Percentiles rank a stretch among this genome's conserved stretches.
phyloP scores from a whole-genome alignment of 192 early-diverging fungal genomes.

The Coemansia sp. region DNA sequence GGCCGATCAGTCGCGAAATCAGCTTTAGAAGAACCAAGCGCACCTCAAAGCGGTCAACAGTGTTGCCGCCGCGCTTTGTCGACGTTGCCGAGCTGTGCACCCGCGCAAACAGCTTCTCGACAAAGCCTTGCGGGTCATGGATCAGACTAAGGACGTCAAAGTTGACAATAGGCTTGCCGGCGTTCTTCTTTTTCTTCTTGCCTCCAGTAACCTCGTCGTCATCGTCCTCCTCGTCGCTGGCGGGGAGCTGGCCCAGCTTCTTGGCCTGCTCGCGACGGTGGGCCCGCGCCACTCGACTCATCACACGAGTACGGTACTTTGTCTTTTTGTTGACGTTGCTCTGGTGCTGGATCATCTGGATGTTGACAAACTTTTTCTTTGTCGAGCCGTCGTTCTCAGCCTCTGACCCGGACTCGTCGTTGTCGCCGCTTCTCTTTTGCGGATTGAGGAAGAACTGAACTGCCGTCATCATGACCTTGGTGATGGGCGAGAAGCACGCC shows the following conservation, averaged over 20 bases:
- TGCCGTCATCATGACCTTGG: constrained; percentile 92
- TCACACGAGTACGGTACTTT: constrained; percentile 71
- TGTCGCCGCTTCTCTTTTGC: constrained; percentile 63
- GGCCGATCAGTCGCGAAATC: constrained; percentile 90
- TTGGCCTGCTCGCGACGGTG: constrained; percentile 54
- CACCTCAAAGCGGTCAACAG: constrained; percentile 88
- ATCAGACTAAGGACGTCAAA: constrained; percentile 94
- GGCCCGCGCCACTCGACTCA: constrained; percentile 72
- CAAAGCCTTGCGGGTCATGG: constrained; percentile 97
- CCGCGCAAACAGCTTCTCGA: constrained; percentile 91
- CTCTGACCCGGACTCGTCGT: constrained; percentile 73
- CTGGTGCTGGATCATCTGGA: constrained; percentile 77
- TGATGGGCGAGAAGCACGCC: constrained; percentile 89
- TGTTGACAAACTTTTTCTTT: constrained; percentile 60
- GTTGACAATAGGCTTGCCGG: constrained; percentile 74
- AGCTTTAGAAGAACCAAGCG: constrained; percentile 92
- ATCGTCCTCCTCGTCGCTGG: constrained; percentile 27
- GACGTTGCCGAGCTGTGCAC: constrained; percentile 59
- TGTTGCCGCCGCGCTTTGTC: constrained; percentile 58
- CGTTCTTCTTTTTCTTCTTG: constrained; percentile 66
- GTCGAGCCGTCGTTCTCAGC: constrained; percentile 43
- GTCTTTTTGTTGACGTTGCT: constrained; percentile 86
- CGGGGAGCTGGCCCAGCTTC: constrained; percentile 57
- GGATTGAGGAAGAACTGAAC: constrained; percentile 93
- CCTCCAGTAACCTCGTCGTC: constrained; percentile 24